A percentile compares a stretch with the other conserved stretches of the same genome.
phyloP scores from a whole-genome alignment of 2,329 filamentous ascomycete genomes.

The Exophiala sp. region DNA sequence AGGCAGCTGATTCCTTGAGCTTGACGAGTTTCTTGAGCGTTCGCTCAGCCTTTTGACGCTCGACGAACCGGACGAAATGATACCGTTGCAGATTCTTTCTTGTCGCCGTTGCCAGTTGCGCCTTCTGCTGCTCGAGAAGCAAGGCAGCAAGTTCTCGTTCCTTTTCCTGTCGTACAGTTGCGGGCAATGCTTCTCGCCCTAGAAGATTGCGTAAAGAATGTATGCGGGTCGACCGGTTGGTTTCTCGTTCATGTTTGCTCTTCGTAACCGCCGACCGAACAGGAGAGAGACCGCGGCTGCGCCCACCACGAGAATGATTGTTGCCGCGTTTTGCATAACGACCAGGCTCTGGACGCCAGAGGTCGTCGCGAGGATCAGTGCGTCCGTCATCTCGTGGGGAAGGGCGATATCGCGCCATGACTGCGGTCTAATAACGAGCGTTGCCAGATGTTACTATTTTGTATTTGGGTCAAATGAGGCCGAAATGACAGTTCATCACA shows the following conservation, averaged over 20 bases:
- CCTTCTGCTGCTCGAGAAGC: constrained; percentile 50
- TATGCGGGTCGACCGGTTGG: constrained; percentile 28
- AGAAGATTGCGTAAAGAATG: constrained; percentile 28
- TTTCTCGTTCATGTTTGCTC: constrained; percentile 23
- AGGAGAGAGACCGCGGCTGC: not conserved
- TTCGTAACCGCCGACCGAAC: constrained; percentile 18
- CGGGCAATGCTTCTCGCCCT: constrained; percentile 42
- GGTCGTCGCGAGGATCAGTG: not conserved
- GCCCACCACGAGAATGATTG: not conserved
- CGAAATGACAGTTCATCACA: too few species aligned
- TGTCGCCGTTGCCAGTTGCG: constrained; percentile 45
- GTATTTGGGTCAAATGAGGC: too few species aligned
- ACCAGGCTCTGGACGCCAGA: constrained; percentile 8
- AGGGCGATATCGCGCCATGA: constrained; percentile 8
- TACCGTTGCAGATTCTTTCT: constrained; percentile 56
- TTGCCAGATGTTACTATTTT: too few species aligned
- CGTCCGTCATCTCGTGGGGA: not conserved
- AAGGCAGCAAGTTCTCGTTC: constrained; percentile 55
- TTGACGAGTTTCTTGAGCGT: constrained; percentile 36
- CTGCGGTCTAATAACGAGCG: not conserved
- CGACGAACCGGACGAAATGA: constrained; percentile 62
- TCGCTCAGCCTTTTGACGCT: constrained; percentile 44
- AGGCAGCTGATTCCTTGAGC: constrained; percentile 2
- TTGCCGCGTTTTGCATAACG: not conserved
- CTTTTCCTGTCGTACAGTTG: constrained; percentile 51